Evolutionary conservation across 305 asterid genomes (phyloP).

Genomic region (Fraxinus sp.): DNA sequence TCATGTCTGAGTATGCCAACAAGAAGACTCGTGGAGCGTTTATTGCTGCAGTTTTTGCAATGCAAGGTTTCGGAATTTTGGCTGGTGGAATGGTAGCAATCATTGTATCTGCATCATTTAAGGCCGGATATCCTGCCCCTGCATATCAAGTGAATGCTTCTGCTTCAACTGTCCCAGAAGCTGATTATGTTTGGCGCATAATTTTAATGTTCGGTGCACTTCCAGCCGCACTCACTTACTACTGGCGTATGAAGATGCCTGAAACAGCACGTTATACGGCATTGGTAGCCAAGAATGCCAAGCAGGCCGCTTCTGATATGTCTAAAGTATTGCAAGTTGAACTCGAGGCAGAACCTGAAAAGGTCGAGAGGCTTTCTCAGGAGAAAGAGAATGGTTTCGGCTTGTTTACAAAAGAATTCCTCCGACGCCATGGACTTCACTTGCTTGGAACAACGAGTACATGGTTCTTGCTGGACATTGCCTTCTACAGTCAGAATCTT

Average conservation of each 20-base stretch:
- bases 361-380: not conserved
- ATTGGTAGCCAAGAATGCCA: slow-evolving; percentile 10
- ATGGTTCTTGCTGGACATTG: slow-evolving; percentile 27
- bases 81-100: slow-evolving; percentile 9
- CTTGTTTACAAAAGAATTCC: slow-evolving; percentile 9
- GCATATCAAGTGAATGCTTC: not conserved
- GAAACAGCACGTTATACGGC: slow-evolving; percentile 15
- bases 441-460: slow-evolving; percentile 28
- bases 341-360: not conserved
- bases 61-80: slow-evolving; percentile 8
- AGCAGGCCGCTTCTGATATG: slow-evolving; percentile 7
- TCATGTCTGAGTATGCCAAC: not conserved
- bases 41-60: not conserved
- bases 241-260: slow-evolving; percentile 16
- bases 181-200: not conserved
- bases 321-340: not conserved
- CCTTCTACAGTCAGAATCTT: slow-evolving; percentile 24
- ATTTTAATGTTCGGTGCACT: not conserved
- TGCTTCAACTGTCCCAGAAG: not conserved
- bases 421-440: slow-evolving; percentile 26
- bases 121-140: not conserved
- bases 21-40: not conserved
- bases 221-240: not conserved
- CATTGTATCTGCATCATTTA: not conserved
- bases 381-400: slow-evolving; percentile 14